Evolutionary conservation across 148 eudicot genomes (phyloP), one percentile per base, ranked within the genome.

Genomic region (Oxyria digyna): DNA sequence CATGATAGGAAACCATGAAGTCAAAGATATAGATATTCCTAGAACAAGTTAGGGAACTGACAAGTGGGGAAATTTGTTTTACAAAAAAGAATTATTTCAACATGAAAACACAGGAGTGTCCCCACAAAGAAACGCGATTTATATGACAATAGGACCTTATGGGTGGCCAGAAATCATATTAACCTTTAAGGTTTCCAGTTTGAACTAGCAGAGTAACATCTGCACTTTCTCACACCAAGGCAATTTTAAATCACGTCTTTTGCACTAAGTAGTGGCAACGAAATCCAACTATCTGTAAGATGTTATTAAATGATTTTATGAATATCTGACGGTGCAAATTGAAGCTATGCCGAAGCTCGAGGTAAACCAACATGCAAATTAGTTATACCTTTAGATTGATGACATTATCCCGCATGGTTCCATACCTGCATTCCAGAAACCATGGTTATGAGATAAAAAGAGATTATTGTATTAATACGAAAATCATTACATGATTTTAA

Each of bases 321-420:
- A 59, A 59, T 15, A 59, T 6, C 27, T 50, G 1, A 20, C 1
- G 32, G 20, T 59, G 14, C 20, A 59, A 59, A 59, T 27, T 14
- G 18, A 59, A 13, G 21, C 20, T 59, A 59, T 59, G 38, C 14
- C 65, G 31, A 59, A 15, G 18, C 31, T 59, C 38, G 13, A 4
- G 32, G 33, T 55, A 55, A 10, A 27, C 33, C 33, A 13, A 11
- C n/a, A 55, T 55, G 62, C 65, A 59, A 46, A 59, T 31, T 27
- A 6, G 15, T 27, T 31, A 66, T 69, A 93, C 98, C 98, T 88
- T 94, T 37, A 94, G 81, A 77, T 69, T 94, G 72, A 94, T 86
- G 73, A 90, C 98, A 81, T 94, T 94, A 72, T 94, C 98, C 26
- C 98, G 96, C 98, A 94, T 94, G 54, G 97, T 90, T 74, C 98